Conservation (phyloP, 495 filamentous ascomycete genomes). For the Tuber borchii region DNA sequence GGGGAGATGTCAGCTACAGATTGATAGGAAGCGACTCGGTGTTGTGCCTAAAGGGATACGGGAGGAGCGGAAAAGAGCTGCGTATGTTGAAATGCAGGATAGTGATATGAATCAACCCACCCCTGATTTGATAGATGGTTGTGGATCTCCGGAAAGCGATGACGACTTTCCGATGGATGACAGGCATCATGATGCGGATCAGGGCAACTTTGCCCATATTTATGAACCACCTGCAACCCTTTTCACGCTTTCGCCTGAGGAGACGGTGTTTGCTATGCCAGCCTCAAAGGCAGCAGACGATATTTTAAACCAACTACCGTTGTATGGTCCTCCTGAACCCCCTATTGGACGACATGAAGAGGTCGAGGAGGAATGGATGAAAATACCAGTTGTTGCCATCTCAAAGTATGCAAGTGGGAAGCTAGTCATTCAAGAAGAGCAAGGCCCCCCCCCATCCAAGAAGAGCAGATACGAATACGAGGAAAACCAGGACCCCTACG, state of each 20-base stretch:
- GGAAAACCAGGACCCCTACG: slow-evolving; percentile 45
- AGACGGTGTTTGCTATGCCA: slow-evolving; percentile 71
- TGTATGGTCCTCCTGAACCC: slow-evolving; percentile 59
- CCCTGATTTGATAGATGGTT: slow-evolving; percentile 65
- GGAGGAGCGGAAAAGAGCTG: slow-evolving; percentile 26
- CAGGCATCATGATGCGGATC: slow-evolving; percentile 24
- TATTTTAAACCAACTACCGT: slow-evolving; percentile 75
- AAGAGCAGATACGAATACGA: slow-evolving; percentile 72
- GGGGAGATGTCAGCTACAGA: slow-evolving; percentile 23
- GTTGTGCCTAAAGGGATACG: slow-evolving; percentile 33
- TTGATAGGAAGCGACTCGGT: slow-evolving; percentile 32
- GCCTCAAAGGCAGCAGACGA: slow-evolving; percentile 70
- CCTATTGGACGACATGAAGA: slow-evolving; percentile 23
- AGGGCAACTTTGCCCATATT: not conserved
- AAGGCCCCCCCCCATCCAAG: slow-evolving; percentile 65
- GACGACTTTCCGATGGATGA: slow-evolving; percentile 45
- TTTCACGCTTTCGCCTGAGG: slow-evolving; percentile 72
- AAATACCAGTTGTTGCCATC: slow-evolving; percentile 62
- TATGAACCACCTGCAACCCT: slow-evolving; percentile 60
- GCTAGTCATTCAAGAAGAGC: slow-evolving; percentile 55
- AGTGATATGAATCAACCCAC: slow-evolving; percentile 49
- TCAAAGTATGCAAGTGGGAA: slow-evolving; percentile 81
- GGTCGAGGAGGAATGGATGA: slow-evolving; percentile 37
- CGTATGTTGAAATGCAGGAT: slow-evolving; percentile 36
- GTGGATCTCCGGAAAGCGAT: slow-evolving; percentile 46